A percentile compares a stretch with the other conserved stretches of the same genome.
Conservation (phyloP, 495 filamentous ascomycete genomes). For the Penicillium paxilli region DNA sequence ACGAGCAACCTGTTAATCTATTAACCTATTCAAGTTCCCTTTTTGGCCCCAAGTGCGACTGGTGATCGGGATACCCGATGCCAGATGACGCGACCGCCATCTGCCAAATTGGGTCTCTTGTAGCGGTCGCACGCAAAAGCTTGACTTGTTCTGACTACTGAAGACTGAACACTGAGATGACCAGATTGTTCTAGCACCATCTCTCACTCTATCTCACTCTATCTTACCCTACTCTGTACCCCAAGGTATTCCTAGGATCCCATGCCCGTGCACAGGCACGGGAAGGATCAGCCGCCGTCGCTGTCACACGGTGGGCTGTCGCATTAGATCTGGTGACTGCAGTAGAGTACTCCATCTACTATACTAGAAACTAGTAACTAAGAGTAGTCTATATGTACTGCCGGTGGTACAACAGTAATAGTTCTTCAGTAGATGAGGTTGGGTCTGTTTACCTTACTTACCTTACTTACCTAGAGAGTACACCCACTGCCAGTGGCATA, state of each 20-base stretch:
- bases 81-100: not conserved
- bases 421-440: no score
- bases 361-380: not conserved
- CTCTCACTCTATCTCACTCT: no score
- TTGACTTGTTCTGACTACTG: not conserved
- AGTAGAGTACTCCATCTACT: not conserved
- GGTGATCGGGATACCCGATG: not conserved
- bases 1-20: no score
- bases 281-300: constrained; percentile 3
- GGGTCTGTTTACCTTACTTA: no score
- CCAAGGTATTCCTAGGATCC: no score
- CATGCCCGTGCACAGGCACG: not conserved
- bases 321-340: not conserved
- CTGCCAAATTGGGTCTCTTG: not conserved
- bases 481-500: no score
- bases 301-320: constrained; percentile 4
- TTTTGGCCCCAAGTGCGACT: no score
- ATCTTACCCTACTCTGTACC: no score
- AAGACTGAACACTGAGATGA: not conserved
- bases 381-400: no score
- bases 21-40: no score
- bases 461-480: no score
- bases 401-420: no score
- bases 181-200: not conserved
- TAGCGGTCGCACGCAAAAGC: not conserved